Evolutionary conservation across 2,329 filamentous ascomycete genomes (phyloP).

Genomic region (Ceratocystis cubensis): DNA sequence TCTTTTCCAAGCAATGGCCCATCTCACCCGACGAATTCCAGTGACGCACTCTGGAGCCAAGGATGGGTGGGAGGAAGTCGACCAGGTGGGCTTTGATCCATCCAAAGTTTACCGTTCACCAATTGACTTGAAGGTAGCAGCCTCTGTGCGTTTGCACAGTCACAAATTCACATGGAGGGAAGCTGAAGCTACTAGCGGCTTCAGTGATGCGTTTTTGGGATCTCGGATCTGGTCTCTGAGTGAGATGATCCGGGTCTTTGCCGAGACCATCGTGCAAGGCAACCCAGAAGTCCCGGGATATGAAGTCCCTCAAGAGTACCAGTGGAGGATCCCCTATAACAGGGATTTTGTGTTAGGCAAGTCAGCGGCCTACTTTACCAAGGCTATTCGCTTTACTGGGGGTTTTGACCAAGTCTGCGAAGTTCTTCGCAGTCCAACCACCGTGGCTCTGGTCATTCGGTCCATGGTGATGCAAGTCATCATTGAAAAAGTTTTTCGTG

Average conservation of each 20-base stretch:
- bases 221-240: constrained; percentile 14
- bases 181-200: neutral
- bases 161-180: constrained; percentile 10
- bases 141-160: neutral
- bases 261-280: constrained; percentile 7
- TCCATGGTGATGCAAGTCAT: constrained; percentile 19
- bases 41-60: constrained; percentile 3
- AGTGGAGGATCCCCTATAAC: constrained; percentile 2
- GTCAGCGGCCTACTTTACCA: constrained; percentile 16
- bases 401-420: constrained; percentile 10
- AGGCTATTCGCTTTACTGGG: constrained; percentile 15
- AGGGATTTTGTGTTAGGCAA: constrained; percentile 6
- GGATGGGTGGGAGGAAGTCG: constrained; percentile 10
- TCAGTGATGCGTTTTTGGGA: constrained; percentile 3
- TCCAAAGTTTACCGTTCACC: constrained; percentile 10
- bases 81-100: constrained; percentile 12
- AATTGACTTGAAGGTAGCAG: constrained; percentile 10
- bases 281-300: neutral
- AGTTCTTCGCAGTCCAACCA: constrained; percentile 8
- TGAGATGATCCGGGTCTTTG: constrained; percentile 3
- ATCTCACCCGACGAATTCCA: constrained; percentile 7
- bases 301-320: constrained; percentile 3
- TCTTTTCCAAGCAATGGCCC: neutral
- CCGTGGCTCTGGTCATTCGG: constrained; percentile 2
- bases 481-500: constrained; percentile 10